Percentiles rank a stretch among this genome's conserved stretches.
These are phyloP conservation scores for Venturia effusa DNA, from an alignment of 2,329 filamentous ascomycete genomes.

Conservation along the genomic window DNA sequence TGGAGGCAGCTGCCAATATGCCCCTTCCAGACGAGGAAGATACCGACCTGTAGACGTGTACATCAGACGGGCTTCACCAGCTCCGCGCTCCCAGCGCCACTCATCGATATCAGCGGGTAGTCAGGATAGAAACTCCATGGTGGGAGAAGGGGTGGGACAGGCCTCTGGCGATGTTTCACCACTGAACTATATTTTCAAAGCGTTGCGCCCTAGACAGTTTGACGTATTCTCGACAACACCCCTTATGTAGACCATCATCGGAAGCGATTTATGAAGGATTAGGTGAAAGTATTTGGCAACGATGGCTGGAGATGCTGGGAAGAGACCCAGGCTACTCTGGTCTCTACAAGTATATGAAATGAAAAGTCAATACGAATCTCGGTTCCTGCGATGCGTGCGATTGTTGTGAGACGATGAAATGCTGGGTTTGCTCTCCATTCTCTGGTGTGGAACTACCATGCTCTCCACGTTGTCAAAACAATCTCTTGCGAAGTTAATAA, in stretches of 20 bases:
- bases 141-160: not conserved
- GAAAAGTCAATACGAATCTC: not conserved
- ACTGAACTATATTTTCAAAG: not conserved
- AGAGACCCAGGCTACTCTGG: not conserved
- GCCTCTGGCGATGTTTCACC: not conserved
- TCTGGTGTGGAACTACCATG: not conserved
- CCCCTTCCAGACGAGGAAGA: slow-evolving; percentile 95
- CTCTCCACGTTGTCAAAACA: too few species aligned
- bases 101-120: not conserved
- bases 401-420: not conserved
- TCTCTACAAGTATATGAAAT: not conserved
- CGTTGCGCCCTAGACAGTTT: slow-evolving; percentile 4
- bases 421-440: not conserved
- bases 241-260: slow-evolving; percentile 5
- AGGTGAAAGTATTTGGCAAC: not conserved
- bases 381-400: not conserved
- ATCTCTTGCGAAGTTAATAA: too few species aligned
- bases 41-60: slow-evolving; percentile 41
- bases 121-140: not conserved
- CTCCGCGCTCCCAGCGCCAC: slow-evolving; percentile 3
- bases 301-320: not conserved
- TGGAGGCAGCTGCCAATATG: slow-evolving; percentile 66
- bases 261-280: slow-evolving; percentile 2
- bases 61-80: not conserved
- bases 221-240: slow-evolving; percentile 3